Evolutionary conservation across 2,329 filamentous ascomycete species (phyloP), one percentile per base, ranked within the genome.

Genomic region (Botrytis fabae): DNA sequence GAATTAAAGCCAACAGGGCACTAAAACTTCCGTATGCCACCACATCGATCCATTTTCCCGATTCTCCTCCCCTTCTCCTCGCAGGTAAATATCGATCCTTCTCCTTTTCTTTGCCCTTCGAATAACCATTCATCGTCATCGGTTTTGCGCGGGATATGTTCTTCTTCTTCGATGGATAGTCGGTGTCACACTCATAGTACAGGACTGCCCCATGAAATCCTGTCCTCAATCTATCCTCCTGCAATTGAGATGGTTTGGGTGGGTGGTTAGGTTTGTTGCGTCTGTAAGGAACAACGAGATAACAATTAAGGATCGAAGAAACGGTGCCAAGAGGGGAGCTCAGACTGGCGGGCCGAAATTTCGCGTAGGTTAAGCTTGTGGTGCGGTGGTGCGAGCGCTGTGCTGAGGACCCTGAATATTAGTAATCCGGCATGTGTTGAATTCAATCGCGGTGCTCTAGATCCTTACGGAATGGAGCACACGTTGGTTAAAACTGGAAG

Each of bases 71-170:
- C 12, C 25, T 57, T 38, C 70, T 35, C 44, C 18, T 68, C 51
- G 63, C 70, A 35, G 70, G 70, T 57, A 59, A 28, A 48, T 72
- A 72, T 72, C 70, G 51, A 16, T 61, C 70, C 62, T 72, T 72
- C 62, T 72, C 70, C 70, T 72, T 68, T 44, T 28, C 70, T 46
- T 60, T 72, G 22, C 70, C 63, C 46, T 69, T 69, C 25, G 70
- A 35, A 72, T 68, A 48, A 28, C 70, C 70, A 72, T 69, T 69
- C 70, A 72, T 72, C 40, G 62, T 54, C 57, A 71, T 42, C 59
- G 59, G 59, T 38, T 65, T 64, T 51, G n/a, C 44, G 35, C 69
- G 32, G 42, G 42, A 25, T 64, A 12, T 64, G 22, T 71, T 71
- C 59, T 65, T 62, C 69, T 70, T 44, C 69, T 65, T 64, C 69